A percentile compares a stretch with the other conserved stretches of the same genome.
Evolutionary conservation across 371 early-diverging fungal genomes (phyloP).

Genomic region (Zancudomyces culisetae): DNA sequence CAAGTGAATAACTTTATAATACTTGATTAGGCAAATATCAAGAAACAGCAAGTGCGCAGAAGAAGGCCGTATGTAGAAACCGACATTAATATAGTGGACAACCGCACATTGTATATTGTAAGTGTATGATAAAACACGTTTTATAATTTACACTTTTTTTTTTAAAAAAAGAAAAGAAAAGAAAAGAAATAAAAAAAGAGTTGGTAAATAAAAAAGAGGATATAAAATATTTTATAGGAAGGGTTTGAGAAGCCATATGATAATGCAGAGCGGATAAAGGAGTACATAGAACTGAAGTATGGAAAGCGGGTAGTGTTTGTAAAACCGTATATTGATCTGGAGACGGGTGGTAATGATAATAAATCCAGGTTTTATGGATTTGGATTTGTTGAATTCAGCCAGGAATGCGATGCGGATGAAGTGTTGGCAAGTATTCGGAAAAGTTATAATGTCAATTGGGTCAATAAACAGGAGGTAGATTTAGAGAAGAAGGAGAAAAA

Average conservation of each 20-base stretch:
- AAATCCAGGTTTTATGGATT: neutral
- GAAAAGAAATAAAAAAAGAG: neutral
- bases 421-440: no score
- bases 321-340: neutral
- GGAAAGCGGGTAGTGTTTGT: constrained; percentile 1
- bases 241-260: constrained; percentile 4
- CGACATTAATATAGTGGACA: neutral
- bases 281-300: neutral
- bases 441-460: no score
- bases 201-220: neutral
- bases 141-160: neutral
- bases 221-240: constrained; percentile 1
- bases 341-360: neutral
- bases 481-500: no score
- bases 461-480: no score
- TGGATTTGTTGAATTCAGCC: constrained; percentile 4
- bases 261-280: neutral
- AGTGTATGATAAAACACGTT: neutral
- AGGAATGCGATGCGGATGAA: neutral
- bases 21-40: neutral
- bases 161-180: neutral
- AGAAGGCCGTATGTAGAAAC: neutral
- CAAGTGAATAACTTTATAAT: neutral
- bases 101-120: constrained; percentile 1
- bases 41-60: neutral